These are phyloP conservation scores for Daldinia sp. DNA, from an alignment of 2,329 filamentous ascomycete genomes.

Conservation along the genomic window DNA sequence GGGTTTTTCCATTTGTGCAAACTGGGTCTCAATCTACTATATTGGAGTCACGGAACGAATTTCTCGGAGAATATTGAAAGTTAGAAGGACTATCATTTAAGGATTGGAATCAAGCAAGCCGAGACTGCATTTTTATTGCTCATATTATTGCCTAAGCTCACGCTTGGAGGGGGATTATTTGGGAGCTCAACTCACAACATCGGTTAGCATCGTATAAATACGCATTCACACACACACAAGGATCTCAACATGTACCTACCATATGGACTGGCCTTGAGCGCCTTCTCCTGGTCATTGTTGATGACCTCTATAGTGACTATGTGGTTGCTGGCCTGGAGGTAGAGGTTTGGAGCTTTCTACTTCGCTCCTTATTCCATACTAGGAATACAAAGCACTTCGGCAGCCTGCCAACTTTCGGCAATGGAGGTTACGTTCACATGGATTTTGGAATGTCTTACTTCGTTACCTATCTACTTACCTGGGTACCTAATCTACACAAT, in stretches of 20 bases:
- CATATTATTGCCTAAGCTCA: neutral
- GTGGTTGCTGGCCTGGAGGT: neutral
- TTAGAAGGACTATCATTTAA: neutral
- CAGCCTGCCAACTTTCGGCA: neutral
- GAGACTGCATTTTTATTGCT: neutral
- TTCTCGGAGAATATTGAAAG: neutral
- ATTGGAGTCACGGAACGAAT: neutral
- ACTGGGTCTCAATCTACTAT: neutral
- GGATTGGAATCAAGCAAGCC: neutral
- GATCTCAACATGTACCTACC: neutral
- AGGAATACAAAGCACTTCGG: neutral
- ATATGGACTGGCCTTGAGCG: neutral
- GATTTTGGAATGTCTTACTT: neutral
- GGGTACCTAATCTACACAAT: too few relatives aligned
- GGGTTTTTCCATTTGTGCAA: neutral
- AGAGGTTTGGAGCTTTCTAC: neutral
- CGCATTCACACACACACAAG: neutral
- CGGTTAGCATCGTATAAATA: neutral
- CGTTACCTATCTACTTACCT: too few relatives aligned
- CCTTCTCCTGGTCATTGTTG: neutral
- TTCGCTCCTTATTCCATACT: neutral
- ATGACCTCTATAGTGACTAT: neutral
- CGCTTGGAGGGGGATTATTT: neutral
- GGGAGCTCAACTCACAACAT: neutral
- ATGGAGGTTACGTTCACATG: neutral